A percentile compares a stretch with the other conserved stretches of the same genome.
These are phyloP conservation scores for Phyllosticta citribraziliensis DNA, from an alignment of 2,329 filamentous ascomycete species.

Conservation along the genomic window DNA sequence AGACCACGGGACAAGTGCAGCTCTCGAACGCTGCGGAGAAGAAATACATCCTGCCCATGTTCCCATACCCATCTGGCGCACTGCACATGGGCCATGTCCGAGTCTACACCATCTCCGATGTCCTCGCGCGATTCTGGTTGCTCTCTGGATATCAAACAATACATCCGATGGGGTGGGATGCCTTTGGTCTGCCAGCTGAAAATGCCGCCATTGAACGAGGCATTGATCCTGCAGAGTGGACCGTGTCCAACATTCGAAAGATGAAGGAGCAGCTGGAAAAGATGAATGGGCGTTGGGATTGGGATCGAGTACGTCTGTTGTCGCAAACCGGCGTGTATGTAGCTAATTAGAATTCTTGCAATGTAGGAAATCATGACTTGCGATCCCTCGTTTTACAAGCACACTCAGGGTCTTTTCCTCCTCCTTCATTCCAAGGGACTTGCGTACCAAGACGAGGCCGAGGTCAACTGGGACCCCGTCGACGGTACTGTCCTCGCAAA, in stretches of 20 bases:
- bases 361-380: slow-evolving; percentile 72
- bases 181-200: slow-evolving; percentile 81
- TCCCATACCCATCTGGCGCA: slow-evolving; percentile 81
- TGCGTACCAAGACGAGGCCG: slow-evolving; percentile 71
- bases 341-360: slow-evolving; percentile 16
- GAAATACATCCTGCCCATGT: slow-evolving; percentile 78
- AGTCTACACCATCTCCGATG: slow-evolving; percentile 85
- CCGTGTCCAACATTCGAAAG: slow-evolving; percentile 63
- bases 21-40: slow-evolving; percentile 17
- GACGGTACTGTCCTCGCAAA: slow-evolving; percentile 86
- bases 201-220: slow-evolving; percentile 82
- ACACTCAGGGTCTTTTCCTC: slow-evolving; percentile 79
- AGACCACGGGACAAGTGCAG: slow-evolving; percentile 2
- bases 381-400: slow-evolving; percentile 77
- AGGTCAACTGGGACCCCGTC: slow-evolving; percentile 85
- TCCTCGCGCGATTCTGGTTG: slow-evolving; percentile 64
- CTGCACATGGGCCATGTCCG: slow-evolving; percentile 81
- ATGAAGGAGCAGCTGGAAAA: slow-evolving; percentile 74
- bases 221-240: slow-evolving; percentile 70
- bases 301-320: slow-evolving; percentile 56
- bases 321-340: slow-evolving; percentile 11
- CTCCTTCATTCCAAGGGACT: slow-evolving; percentile 63
- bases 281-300: slow-evolving; percentile 79
- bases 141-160: slow-evolving; percentile 68
- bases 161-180: slow-evolving; percentile 92